Evolutionary conservation across 1,284 basidiomycete species (phyloP), one percentile per base, ranked within the genome.

Genomic region (Tylopilus orsonianus): DNA sequence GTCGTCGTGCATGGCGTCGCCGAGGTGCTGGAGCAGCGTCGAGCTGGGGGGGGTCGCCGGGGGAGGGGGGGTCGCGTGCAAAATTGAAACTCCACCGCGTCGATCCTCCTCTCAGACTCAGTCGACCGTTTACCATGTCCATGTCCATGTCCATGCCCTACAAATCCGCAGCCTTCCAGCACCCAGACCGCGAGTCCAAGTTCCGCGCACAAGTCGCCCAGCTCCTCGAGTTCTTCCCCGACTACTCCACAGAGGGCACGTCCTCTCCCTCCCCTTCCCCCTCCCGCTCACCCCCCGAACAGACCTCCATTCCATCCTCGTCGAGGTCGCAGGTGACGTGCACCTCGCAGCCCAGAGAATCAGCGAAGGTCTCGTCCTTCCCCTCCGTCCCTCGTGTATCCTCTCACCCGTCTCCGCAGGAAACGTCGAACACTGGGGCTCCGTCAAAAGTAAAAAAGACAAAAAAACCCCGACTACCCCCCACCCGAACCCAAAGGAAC

Each of bases 381-480:
- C 26, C 46, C 46, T 41, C 49, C 40, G 47, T 51, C 38, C 49
- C 16, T 42, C 44, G 26, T 27, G 7, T 41, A 5, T 43, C 34
- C 23, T 46, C 56, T 51, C 47, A 52, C 38, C 50, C 41, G 18
- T 26, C 13, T 27, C 40, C 46, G 48, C 63, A 93, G 91, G 91
- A 61, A 78, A 78, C 56, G 87, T 79, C 37, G 80, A 86, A 66
- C 90, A 90, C 69, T 95, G 92, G 89, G 90, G 83, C 38, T 83
- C 88, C 40, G 91, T 93, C 56, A 84, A 83, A 58, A 83, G 81
- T 67, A 94, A 93, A 81, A 94, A 92, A 75, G 85, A 90, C 66
- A 92, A 91, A 76, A 89, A 87, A 64, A 49, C 63, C 8, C 35
- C 68, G 2, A 26, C 57, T 57, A 55, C 50, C 50, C 58, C 55